phyloP scores from a whole-genome alignment of 2,329 filamentous ascomycete species.

The Fusarium sambucinum region DNA sequence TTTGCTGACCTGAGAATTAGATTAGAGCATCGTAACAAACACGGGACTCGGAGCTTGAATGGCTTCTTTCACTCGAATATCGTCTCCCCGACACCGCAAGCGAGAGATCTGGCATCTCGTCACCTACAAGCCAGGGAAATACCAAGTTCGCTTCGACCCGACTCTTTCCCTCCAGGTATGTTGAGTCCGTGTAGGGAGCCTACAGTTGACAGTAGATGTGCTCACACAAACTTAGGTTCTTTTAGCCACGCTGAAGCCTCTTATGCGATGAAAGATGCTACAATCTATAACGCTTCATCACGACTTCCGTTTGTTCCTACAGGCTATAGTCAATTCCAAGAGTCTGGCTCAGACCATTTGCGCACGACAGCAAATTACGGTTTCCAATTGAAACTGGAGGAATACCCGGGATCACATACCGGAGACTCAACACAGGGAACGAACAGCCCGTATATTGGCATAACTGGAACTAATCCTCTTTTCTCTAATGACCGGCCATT shows the following conservation, averaged over 20 bases:
- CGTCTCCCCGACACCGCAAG: constrained; percentile 52
- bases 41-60: constrained; percentile 54
- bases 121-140: constrained; percentile 44
- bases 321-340: constrained; percentile 41
- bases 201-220: background rate
- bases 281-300: constrained; percentile 50
- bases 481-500: constrained; percentile 52
- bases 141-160: constrained; percentile 33
- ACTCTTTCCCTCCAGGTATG: constrained; percentile 35
- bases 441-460: constrained; percentile 45
- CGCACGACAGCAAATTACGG: constrained; percentile 42
- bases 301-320: constrained; percentile 47
- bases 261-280: constrained; percentile 49
- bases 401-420: constrained; percentile 36
- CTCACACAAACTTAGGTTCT: constrained; percentile 42
- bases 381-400: constrained; percentile 48
- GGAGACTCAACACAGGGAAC: constrained; percentile 40
- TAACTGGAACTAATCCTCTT: constrained; percentile 51
- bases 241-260: constrained; percentile 47
- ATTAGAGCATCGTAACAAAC: constrained; percentile 51
- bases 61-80: constrained; percentile 56
- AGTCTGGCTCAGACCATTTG: constrained; percentile 47
- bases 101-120: constrained; percentile 47
- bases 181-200: background rate
- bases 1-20: constrained; percentile 37